phyloP scores from a whole-genome alignment of 1,139 yeast genomes.

The Saccharomyces uvarum region DNA sequence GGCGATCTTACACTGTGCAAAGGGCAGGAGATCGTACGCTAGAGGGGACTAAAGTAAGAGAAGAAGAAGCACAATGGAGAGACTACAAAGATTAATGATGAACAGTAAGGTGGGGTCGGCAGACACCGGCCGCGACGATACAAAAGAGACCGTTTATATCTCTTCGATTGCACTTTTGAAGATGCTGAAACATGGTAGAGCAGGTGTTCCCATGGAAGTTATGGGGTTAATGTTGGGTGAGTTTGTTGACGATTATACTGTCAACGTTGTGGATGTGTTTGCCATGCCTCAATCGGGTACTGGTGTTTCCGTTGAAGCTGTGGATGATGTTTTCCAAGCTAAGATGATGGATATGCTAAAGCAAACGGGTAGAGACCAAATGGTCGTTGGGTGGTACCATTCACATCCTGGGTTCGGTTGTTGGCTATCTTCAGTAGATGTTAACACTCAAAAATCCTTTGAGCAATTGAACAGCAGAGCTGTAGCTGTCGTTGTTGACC shows the following conservation, averaged over 20 bases:
- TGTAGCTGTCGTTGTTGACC: slow-evolving; percentile 96
- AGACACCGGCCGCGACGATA: slow-evolving; percentile 73
- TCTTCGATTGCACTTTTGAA: slow-evolving; percentile 90
- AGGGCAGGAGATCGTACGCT: not conserved
- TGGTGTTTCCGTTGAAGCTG: slow-evolving; percentile 98
- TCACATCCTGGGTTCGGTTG: slow-evolving; percentile 99
- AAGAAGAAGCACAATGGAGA: slow-evolving; percentile 44
- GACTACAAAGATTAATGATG: slow-evolving; percentile 61
- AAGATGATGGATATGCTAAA: slow-evolving; percentile 99
- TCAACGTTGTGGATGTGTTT: slow-evolving; percentile 93
- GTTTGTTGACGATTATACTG: slow-evolving; percentile 94
- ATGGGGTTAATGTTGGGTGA: slow-evolving; percentile 99
- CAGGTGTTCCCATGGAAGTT: slow-evolving; percentile 99
- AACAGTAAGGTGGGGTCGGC: slow-evolving; percentile 53
- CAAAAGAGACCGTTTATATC: slow-evolving; percentile 91
- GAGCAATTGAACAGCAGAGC: slow-evolving; percentile 93
- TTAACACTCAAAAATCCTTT: slow-evolving; percentile 93
- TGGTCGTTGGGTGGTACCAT: slow-evolving; percentile 99
- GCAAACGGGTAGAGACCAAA: slow-evolving; percentile 96
- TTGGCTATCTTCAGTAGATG: slow-evolving; percentile 96
- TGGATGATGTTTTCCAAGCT: slow-evolving; percentile 97
- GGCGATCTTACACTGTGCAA: not conserved
- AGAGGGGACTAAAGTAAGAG: no score
- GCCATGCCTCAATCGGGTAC: slow-evolving; percentile 99
- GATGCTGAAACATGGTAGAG: slow-evolving; percentile 96